Evolutionary conservation across 129 eudicot species (phyloP).

Genomic region (Artemisia tridentata): DNA sequence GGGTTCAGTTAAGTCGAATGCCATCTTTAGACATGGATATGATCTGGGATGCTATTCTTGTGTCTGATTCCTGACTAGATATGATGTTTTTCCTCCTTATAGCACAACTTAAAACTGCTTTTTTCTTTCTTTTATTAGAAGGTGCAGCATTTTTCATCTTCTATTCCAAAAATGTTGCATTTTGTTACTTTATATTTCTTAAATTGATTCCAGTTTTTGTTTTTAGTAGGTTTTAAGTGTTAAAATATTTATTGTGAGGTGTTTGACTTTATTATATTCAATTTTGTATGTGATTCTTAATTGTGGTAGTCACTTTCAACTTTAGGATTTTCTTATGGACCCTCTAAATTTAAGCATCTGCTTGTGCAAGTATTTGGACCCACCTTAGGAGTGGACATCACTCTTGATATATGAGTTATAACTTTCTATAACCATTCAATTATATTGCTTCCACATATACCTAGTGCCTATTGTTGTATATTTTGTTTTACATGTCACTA

Average conservation of each 20-base stretch:
- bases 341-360: slow-evolving; percentile 37
- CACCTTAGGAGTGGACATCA: slow-evolving; percentile 25
- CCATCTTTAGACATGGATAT: slow-evolving; percentile 97
- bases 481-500: background rate
- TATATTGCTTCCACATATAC: background rate
- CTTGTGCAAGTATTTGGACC: slow-evolving; percentile 26
- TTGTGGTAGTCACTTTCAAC: slow-evolving; percentile 32
- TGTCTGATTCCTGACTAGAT: slow-evolving; percentile 52
- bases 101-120: background rate
- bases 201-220: slow-evolving; percentile 34
- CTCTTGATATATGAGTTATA: slow-evolving; percentile 13
- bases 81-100: slow-evolving; percentile 21
- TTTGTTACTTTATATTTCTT: slow-evolving; percentile 1
- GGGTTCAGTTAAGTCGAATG: slow-evolving; percentile 81
- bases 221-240: slow-evolving; percentile 33
- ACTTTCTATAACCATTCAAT: background rate
- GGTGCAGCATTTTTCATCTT: background rate
- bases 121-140: slow-evolving; percentile 14
- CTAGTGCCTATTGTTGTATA: slow-evolving; percentile 1
- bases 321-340: slow-evolving; percentile 33
- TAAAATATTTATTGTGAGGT: slow-evolving; percentile 21
- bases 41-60: slow-evolving; percentile 91
- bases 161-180: slow-evolving; percentile 24
- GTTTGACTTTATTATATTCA: slow-evolving; percentile 32
- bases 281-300: slow-evolving; percentile 25